Evolutionary conservation across 257 asterid genomes (phyloP).

Genomic region (Paraleonurus japonicus): DNA sequence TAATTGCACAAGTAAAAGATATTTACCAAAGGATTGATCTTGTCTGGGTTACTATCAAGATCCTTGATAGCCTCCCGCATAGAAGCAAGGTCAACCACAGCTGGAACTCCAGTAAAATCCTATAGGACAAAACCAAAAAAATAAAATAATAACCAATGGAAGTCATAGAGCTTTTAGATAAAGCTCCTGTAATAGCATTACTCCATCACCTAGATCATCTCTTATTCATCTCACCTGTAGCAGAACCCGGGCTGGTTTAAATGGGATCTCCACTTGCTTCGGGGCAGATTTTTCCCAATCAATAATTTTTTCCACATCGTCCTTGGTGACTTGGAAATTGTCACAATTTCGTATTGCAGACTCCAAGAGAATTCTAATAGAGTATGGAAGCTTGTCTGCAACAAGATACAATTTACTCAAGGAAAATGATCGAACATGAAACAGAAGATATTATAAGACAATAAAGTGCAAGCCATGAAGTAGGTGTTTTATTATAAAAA

Average conservation of each 20-base stretch:
- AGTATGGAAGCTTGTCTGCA: slow-evolving; percentile 79
- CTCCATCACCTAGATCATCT: neutral
- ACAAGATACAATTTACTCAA: neutral
- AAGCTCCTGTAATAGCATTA: slow-evolving; percentile 1
- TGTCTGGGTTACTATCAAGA: slow-evolving; percentile 75
- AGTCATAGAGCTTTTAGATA: neutral
- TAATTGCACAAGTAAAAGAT: slow-evolving; percentile 6
- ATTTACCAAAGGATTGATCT: slow-evolving; percentile 83
- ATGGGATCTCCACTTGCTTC: slow-evolving; percentile 86
- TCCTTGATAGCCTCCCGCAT: slow-evolving; percentile 93
- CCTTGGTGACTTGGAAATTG: slow-evolving; percentile 78
- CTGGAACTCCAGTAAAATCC: slow-evolving; percentile 99
- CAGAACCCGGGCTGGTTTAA: slow-evolving; percentile 91
- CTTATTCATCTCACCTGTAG: slow-evolving; percentile 58
- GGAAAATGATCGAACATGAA: neutral
- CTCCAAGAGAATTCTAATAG: slow-evolving; percentile 70
- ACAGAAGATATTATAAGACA: neutral
- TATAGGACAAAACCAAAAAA: slow-evolving; percentile 20
- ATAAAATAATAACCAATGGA: neutral
- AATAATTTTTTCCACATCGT: slow-evolving; percentile 81
- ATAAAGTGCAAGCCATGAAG: neutral
- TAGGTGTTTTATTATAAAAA: neutral
- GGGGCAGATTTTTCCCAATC: slow-evolving; percentile 88
- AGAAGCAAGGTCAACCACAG: slow-evolving; percentile 91
- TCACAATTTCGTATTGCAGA: slow-evolving; percentile 88